A percentile compares a stretch with the other conserved stretches of the same genome.
These are phyloP conservation scores for Talaromyces liani DNA, from an alignment of 495 filamentous ascomycete species.

Conservation along the genomic window DNA sequence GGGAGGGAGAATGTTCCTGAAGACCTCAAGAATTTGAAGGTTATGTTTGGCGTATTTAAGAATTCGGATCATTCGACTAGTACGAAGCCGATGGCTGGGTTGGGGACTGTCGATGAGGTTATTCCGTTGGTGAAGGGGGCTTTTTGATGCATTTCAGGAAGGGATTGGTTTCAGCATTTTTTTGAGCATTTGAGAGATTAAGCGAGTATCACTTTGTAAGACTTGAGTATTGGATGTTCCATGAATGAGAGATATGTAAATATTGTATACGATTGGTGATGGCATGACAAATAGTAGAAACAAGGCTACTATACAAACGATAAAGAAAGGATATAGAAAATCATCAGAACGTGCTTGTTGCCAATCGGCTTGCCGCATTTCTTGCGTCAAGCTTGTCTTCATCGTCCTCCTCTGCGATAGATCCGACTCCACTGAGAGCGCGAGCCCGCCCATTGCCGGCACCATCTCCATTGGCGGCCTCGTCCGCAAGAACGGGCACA, in stretches of 20 bases:
- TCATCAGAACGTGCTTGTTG: constrained; percentile 78
- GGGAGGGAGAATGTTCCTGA: constrained; percentile 18
- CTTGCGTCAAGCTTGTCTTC: constrained; percentile 90
- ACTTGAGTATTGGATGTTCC: too few relatives aligned
- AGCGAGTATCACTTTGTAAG: not conserved
- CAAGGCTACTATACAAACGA: constrained; percentile 2
- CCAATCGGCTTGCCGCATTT: constrained; percentile 89
- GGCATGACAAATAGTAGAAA: constrained; percentile 1
- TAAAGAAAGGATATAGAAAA: constrained; percentile 4
- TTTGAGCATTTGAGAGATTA: not conserved
- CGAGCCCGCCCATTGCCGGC: constrained; percentile 45
- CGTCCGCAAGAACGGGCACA: constrained; percentile 32
- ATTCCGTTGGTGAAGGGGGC: constrained; percentile 5
- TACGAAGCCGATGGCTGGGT: constrained; percentile 9
- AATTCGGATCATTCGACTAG: not conserved
- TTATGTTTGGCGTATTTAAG: constrained; percentile 19
- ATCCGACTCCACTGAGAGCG: constrained; percentile 51
- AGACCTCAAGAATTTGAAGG: constrained; percentile 16
- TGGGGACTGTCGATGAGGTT: constrained; percentile 3
- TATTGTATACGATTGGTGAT: not conserved
- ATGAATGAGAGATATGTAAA: not conserved
- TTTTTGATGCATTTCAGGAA: not conserved
- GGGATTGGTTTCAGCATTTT: not conserved
- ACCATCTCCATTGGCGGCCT: constrained; percentile 31
- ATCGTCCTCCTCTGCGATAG: constrained; percentile 76